phyloP scores from a whole-genome alignment of 768 basidiomycete species.

The Termitomyces sp. region DNA sequence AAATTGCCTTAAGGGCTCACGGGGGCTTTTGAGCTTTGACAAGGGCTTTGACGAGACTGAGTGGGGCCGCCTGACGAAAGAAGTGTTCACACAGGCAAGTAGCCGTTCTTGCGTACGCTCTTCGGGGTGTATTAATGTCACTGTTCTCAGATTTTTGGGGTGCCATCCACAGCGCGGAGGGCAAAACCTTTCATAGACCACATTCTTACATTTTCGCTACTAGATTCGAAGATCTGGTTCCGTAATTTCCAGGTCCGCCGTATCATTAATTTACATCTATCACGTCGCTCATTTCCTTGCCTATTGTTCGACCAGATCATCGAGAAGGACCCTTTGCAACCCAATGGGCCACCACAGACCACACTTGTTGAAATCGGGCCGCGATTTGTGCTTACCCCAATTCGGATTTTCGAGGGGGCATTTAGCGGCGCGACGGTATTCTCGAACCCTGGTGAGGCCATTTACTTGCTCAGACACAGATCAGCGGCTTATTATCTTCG shows the following conservation, averaged over 20 bases:
- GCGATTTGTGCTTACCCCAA: constrained; percentile 94
- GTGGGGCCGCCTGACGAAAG: constrained; percentile 85
- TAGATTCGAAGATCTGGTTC: constrained; percentile 98
- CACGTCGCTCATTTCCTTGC: not conserved
- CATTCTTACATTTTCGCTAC: constrained; percentile 91
- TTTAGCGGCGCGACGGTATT: constrained; percentile 94
- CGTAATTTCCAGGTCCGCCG: constrained; percentile 89
- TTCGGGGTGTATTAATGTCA: constrained; percentile 3
- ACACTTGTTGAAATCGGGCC: constrained; percentile 97
- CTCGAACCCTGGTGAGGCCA: constrained; percentile 81
- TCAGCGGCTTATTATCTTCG: not conserved
- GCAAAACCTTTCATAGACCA: constrained; percentile 99
- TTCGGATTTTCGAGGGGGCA: constrained; percentile 97
- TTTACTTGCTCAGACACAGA: not conserved
- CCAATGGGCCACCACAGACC: constrained; percentile 79
- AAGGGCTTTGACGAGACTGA: constrained; percentile 84
- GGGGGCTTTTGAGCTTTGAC: constrained; percentile 92
- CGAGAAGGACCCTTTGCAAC: constrained; percentile 89
- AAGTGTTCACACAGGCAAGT: constrained; percentile 89
- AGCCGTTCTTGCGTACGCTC: not conserved
- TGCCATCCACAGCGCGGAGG: constrained; percentile 85
- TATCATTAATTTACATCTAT: not conserved
- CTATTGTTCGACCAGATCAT: constrained; percentile 58
- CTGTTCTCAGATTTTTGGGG: constrained; percentile 80
- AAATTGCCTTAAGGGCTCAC: constrained; percentile 94